Base-by-base conservation (phyloP, 805 yeast species). In the Ogataea degrootiae region DNA sequence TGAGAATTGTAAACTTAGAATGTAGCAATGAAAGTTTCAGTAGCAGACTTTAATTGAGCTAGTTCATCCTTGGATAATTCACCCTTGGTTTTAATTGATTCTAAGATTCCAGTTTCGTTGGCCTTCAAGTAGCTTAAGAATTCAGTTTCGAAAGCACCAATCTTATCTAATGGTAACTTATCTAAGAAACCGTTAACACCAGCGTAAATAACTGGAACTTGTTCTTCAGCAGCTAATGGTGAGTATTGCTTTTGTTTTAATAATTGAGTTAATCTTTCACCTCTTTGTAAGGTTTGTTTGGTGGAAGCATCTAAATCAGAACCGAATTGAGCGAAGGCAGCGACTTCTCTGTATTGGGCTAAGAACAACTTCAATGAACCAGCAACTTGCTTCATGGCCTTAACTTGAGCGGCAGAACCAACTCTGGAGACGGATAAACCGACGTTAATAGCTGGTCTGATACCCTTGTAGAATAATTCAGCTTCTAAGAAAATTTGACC, bases 291-390 rank as follows among this genome's bases (percentile, higher is more conserved):
- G 69, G 99, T 94, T 81, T 90, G 97, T 82, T 92, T 94, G 76
- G 99, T 94, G 53, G 97, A 90, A 65, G 99, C 98, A 77, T 94
- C 99, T 75, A 94, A 84, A 79, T 94, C 99, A 64, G 99, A 94
- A 85, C 99, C 99, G 83, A 94, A 94, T 83, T 94, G 99, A 68
- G 99, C 99, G 76, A 94, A 94, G 68, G 99, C 99, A 73, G 99
- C 99, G 67, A 94, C 99, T 85, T 94, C 99, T 89, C 99, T 91
- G 87, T 94, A 94, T 83, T 94, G 99, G 68, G 99, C 99, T 83
- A 94, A 87, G 97, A 90, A 94, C 76, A 94, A 88, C 79, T 94
- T 94, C 79, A 94, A 87, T 64, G 99, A 94, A 86, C 99, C 99
- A 64, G 99, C 99, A 77, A 94, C 98, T 83, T 94, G 98, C 80